Evolutionary conservation across 306 rosid genomes (phyloP).

Genomic region (Astragalus glycyphyllos): DNA sequence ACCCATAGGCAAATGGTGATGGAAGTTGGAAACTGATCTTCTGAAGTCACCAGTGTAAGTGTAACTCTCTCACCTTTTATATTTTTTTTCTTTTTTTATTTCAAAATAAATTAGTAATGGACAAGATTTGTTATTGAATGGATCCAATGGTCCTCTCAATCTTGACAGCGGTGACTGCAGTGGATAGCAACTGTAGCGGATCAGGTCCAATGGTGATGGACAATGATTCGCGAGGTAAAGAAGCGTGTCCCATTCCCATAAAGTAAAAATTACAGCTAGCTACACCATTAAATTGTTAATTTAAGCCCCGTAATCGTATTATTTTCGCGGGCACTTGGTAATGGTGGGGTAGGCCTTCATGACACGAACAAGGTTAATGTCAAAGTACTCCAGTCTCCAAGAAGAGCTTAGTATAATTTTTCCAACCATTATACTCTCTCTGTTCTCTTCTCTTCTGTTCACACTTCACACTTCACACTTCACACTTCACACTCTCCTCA

Average conservation of each 20-base stretch:
- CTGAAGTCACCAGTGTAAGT: no score
- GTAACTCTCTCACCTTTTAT: no score
- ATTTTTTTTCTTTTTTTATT: no score
- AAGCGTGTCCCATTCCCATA: neutral
- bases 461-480: constrained; percentile 14
- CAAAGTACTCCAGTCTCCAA: neutral
- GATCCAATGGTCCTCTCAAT: no score
- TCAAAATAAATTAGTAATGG: no score
- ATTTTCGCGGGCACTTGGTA: constrained; percentile 42
- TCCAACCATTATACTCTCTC: constrained; percentile 36
- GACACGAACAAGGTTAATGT: constrained; percentile 42
- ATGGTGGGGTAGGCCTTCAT: constrained; percentile 47
- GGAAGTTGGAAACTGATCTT: no score
- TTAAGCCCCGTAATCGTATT: neutral
- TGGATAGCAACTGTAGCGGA: no score
- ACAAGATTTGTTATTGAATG: no score
- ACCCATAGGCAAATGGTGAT: no score
- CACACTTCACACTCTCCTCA: neutral
- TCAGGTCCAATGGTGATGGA: no score
- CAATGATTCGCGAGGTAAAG: no score
- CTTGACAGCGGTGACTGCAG: no score
- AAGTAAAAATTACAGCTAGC: neutral
- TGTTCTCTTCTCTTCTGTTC: neutral
- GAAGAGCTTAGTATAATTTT: constrained; percentile 19
- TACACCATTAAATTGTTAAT: neutral